A percentile compares a stretch with the other conserved stretches of the same genome.
phyloP scores from a whole-genome alignment of 2,329 filamentous ascomycete genomes.

The Periconia macrospinosa region DNA sequence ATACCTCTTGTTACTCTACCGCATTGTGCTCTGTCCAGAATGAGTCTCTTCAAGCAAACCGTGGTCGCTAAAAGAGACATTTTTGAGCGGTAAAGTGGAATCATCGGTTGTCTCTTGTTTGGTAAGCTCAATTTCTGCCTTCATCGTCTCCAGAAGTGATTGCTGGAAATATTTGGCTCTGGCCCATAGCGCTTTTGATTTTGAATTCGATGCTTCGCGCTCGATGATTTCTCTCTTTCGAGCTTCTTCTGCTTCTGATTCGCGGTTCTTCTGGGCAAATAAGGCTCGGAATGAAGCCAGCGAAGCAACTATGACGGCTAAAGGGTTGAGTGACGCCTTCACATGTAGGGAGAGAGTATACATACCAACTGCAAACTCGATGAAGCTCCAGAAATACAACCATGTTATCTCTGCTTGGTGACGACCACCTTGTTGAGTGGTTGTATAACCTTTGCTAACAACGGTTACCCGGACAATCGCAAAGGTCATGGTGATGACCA shows the following conservation, averaged over 20 bases:
- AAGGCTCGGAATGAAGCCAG: conserved; percentile 7
- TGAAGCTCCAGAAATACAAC: conserved; percentile 2
- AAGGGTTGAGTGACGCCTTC: neutral
- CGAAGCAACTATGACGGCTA: conserved; percentile 5
- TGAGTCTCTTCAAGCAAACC: too few relatives aligned
- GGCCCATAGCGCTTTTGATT: neutral
- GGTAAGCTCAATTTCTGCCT: too few relatives aligned
- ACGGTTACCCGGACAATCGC: conserved; percentile 10
- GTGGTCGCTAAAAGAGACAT: too few relatives aligned
- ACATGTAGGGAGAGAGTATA: neutral
- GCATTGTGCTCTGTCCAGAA: too few relatives aligned
- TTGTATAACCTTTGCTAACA: neutral
- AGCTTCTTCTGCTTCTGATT: neutral
- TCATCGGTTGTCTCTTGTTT: too few relatives aligned
- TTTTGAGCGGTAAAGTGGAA: too few relatives aligned
- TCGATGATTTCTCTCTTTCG: neutral
- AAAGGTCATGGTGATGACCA: conserved; percentile 9
- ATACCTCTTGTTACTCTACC: too few relatives aligned
- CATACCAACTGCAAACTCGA: conserved; percentile 6
- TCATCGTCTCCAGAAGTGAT: neutral
- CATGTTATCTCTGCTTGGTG: conserved; percentile 4
- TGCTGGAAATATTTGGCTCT: conserved; percentile 3
- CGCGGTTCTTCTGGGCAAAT: conserved; percentile 1
- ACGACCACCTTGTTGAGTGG: neutral
- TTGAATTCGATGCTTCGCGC: neutral